Evolutionary conservation across 495 filamentous ascomycete species (phyloP).

Genomic region (Aspergillus ellipticus): DNA sequence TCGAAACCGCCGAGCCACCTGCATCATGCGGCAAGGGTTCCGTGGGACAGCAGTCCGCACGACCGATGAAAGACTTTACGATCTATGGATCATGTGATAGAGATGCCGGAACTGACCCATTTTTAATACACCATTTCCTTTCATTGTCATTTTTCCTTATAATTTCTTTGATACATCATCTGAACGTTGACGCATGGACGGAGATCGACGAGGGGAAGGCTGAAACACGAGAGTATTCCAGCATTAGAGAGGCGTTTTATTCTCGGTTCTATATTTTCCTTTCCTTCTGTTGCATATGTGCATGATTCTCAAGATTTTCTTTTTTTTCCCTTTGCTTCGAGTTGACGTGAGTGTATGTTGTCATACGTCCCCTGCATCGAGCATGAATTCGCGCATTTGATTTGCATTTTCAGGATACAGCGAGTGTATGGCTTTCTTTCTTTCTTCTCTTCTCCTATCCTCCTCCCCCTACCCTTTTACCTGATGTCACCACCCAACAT

Average conservation of each 20-base stretch:
- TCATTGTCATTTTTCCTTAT: constrained; percentile 15
- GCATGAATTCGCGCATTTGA: constrained; percentile 26
- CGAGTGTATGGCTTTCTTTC: constrained; percentile 24
- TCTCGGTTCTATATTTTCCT: constrained; percentile 7
- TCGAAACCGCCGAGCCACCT: background rate
- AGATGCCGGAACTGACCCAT: constrained; percentile 32
- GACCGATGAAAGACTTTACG: constrained; percentile 45
- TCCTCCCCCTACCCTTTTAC: constrained; percentile 4
- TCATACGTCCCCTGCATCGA: constrained; percentile 27
- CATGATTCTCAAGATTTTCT: constrained; percentile 20
- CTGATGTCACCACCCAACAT: background rate
- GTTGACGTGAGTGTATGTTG: constrained; percentile 19
- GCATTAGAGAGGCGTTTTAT: constrained; percentile 31
- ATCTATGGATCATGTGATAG: constrained; percentile 49
- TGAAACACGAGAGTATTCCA: constrained; percentile 22
- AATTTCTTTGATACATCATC: background rate
- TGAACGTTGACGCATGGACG: background rate
- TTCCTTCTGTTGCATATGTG: constrained; percentile 18
- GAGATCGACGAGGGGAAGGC: constrained; percentile 12
- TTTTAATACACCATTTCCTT: constrained; percentile 16
- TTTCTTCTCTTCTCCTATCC: constrained; percentile 1
- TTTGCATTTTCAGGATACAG: constrained; percentile 30
- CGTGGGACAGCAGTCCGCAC: constrained; percentile 32
- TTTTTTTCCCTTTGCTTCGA: constrained; percentile 10
- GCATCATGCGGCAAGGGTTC: constrained; percentile 15